Evolutionary conservation across 805 yeast genomes (phyloP).

Genomic region (Myxozyma sirexii): DNA sequence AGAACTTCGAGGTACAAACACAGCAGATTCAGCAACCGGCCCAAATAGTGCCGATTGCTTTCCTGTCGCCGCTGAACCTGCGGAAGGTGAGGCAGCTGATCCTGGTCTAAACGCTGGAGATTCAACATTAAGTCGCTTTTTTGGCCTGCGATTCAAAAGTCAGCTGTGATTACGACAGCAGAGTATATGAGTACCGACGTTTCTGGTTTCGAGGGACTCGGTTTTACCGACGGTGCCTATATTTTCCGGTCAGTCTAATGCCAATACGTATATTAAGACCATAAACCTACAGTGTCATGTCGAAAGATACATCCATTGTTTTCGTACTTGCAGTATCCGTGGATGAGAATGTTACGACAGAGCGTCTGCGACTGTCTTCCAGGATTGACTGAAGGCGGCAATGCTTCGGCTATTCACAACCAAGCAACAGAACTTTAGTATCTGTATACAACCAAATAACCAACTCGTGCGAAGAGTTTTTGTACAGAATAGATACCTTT

Average conservation of each 20-base stretch:
- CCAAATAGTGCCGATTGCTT: constrained; percentile 9
- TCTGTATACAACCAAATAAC: no score
- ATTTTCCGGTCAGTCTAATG: not conserved
- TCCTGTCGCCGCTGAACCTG: constrained; percentile 11
- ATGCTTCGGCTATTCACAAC: constrained; percentile 9
- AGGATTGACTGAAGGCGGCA: constrained; percentile 32
- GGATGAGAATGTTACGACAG: constrained; percentile 80
- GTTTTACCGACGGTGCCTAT: constrained; percentile 4
- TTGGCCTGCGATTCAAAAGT: constrained; percentile 31
- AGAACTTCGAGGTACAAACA: constrained; percentile 42
- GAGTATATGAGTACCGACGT: constrained; percentile 1
- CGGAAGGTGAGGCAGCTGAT: constrained; percentile 13
- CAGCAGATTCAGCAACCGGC: constrained; percentile 35
- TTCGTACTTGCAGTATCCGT: constrained; percentile 86
- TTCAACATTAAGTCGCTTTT: constrained; percentile 57
- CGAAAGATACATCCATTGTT: constrained; percentile 84
- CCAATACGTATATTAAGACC: not conserved
- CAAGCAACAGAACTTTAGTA: not conserved
- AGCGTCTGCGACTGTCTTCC: constrained; percentile 50
- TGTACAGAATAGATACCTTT: not conserved
- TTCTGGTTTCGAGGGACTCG: constrained; percentile 17
- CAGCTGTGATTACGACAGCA: not conserved
- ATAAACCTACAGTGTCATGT: constrained; percentile 53
- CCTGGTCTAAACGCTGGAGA: constrained; percentile 59
- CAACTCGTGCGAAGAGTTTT: not conserved